Percentiles rank a stretch among this genome's conserved stretches.
phyloP scores from a whole-genome alignment of 1,284 basidiomycete species.

The Cutaneotrichosporon sp. region DNA sequence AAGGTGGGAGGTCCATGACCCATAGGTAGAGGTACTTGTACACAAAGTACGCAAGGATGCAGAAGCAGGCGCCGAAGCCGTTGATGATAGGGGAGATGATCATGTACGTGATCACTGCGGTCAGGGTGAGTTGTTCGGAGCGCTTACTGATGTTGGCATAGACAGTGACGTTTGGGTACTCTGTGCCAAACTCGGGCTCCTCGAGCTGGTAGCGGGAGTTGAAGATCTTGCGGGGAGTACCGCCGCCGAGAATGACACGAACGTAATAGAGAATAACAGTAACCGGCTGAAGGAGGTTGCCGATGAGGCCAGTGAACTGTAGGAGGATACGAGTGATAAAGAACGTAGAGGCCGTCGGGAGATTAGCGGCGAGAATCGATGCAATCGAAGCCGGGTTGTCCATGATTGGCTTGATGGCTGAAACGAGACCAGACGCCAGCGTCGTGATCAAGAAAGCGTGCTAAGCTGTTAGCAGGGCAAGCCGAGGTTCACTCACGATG shows the following conservation, averaged over 20 bases:
- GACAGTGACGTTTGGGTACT: slow-evolving; percentile 69
- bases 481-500: slow-evolving; percentile 56
- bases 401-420: slow-evolving; percentile 40
- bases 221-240: slow-evolving; percentile 55
- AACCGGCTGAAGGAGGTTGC: slow-evolving; percentile 61
- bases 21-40: slow-evolving; percentile 89
- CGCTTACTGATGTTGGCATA: slow-evolving; percentile 71
- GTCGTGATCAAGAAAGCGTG: slow-evolving; percentile 69
- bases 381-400: slow-evolving; percentile 59
- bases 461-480: slow-evolving; percentile 27
- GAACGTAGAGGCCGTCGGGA: slow-evolving; percentile 72
- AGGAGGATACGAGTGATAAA: slow-evolving; percentile 71
- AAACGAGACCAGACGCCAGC: slow-evolving; percentile 64
- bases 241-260: slow-evolving; percentile 59
- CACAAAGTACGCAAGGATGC: slow-evolving; percentile 77
- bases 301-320: slow-evolving; percentile 52
- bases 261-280: slow-evolving; percentile 67
- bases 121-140: slow-evolving; percentile 25
- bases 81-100: slow-evolving; percentile 93
- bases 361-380: slow-evolving; percentile 60
- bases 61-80: slow-evolving; percentile 78
- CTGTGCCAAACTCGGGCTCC: slow-evolving; percentile 68
- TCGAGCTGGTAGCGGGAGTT: slow-evolving; percentile 50
- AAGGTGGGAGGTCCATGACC: slow-evolving; percentile 68
- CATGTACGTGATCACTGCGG: slow-evolving; percentile 68